These are phyloP conservation scores for Suillus lakei DNA, from an alignment of 768 basidiomycete genomes.

Conservation along the genomic window DNA sequence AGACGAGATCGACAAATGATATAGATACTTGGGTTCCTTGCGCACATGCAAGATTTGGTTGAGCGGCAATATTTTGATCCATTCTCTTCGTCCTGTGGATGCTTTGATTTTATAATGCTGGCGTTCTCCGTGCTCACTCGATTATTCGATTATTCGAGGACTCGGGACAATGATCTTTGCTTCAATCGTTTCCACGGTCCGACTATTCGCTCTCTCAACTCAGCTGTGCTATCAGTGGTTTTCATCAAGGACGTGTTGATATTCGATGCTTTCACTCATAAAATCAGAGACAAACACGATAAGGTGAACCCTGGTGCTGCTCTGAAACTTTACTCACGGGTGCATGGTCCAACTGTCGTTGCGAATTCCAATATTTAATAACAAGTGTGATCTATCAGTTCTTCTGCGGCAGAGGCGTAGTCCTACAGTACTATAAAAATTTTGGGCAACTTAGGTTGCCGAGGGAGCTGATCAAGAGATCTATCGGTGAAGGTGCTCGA, in stretches of 20 bases:
- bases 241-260: background rate
- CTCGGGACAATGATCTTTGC: background rate
- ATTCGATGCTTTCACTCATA: background rate
- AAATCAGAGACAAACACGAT: background rate
- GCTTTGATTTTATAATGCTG: background rate
- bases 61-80: background rate
- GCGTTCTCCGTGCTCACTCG: background rate
- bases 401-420: background rate
- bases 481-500: background rate
- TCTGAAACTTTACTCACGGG: background rate
- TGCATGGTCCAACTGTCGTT: background rate
- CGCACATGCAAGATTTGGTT: background rate
- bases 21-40: slow-evolving; percentile 6
- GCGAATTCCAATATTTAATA: background rate
- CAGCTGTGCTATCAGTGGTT: background rate
- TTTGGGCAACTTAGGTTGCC: background rate
- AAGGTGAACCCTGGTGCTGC: background rate
- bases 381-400: background rate
- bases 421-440: background rate
- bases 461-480: background rate
- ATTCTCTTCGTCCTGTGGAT: background rate
- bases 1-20: slow-evolving; percentile 23
- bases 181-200: background rate
- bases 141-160: background rate
- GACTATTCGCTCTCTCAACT: background rate